These are phyloP conservation scores for Populus alba DNA, from an alignment of 345 rosid genomes.

Conservation along the genomic window DNA sequence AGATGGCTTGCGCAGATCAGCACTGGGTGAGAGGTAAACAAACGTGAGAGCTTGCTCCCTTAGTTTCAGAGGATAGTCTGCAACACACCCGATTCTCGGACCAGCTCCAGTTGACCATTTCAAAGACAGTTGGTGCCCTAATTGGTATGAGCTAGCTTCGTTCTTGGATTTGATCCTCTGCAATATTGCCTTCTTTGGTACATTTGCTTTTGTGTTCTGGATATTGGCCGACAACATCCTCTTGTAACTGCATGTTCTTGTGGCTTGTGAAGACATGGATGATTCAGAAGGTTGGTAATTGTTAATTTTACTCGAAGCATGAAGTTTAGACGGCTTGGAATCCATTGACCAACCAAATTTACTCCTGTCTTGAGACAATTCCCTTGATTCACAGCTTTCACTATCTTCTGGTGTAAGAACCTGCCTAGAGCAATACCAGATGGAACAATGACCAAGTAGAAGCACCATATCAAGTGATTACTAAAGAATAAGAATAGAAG, in stretches of 20 bases:
- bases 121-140: slow-evolving; percentile 70
- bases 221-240: slow-evolving; percentile 82
- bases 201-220: slow-evolving; percentile 61
- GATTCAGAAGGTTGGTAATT: no score
- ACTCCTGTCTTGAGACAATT: no score
- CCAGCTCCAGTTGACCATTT: slow-evolving; percentile 92
- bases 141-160: slow-evolving; percentile 53
- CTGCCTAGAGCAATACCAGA: no score
- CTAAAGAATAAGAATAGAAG: no score
- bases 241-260: slow-evolving; percentile 26
- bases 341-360: no score
- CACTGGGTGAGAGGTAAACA: slow-evolving; percentile 61
- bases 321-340: no score
- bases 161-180: slow-evolving; percentile 84
- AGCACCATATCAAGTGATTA: no score
- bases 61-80: slow-evolving; percentile 75
- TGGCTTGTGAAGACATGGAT: no score
- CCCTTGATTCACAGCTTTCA: no score
- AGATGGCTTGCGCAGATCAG: neutral
- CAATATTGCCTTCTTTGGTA: slow-evolving; percentile 53
- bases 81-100: slow-evolving; percentile 86
- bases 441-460: no score
- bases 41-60: slow-evolving; percentile 80
- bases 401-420: no score
- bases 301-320: no score